Percentiles rank a stretch among this genome's conserved stretches.
These are phyloP conservation scores for Cystobasidiaceae sp. DNA, from an alignment of 1,284 basidiomycete genomes.

Conservation along the genomic window DNA sequence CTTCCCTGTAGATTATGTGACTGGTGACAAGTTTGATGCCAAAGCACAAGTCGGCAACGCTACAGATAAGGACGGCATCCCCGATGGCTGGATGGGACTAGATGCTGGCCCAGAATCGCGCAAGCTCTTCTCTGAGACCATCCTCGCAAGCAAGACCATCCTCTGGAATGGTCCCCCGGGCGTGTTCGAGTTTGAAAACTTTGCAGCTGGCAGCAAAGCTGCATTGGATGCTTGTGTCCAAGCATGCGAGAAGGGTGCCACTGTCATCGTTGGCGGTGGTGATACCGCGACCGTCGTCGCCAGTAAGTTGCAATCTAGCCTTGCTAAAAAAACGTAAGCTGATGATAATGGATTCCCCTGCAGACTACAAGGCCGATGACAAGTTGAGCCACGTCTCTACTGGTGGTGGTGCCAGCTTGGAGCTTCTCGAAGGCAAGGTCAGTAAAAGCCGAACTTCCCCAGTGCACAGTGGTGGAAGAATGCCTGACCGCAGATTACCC, in stretches of 20 bases:
- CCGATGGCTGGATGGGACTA: conserved; percentile 90
- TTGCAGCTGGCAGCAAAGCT: conserved; percentile 76
- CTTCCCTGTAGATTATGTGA: conserved; percentile 92
- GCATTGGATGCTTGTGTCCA: conserved; percentile 83
- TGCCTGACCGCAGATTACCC: background rate
- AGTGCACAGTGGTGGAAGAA: too few species aligned
- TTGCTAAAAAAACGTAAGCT: background rate
- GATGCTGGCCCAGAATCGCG: conserved; percentile 71
- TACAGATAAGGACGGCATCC: conserved; percentile 79
- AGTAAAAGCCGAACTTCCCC: background rate
- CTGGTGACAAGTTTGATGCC: conserved; percentile 91
- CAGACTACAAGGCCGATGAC: conserved; percentile 66
- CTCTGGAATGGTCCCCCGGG: conserved; percentile 98
- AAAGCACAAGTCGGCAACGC: conserved; percentile 73
- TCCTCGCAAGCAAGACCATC: conserved; percentile 88
- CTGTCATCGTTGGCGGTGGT: conserved; percentile 84
- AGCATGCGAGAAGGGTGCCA: conserved; percentile 78
- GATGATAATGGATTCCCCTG: conserved; percentile 24
- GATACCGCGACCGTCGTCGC: conserved; percentile 89
- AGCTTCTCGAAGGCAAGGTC: conserved; percentile 91
- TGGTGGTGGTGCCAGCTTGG: conserved; percentile 91
- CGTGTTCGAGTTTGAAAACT: conserved; percentile 94
- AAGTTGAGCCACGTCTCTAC: conserved; percentile 94
- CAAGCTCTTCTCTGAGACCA: conserved; percentile 71
- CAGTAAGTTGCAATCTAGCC: conserved; percentile 22